Conservation (phyloP, 1,284 basidiomycete genomes). For the Cutaneotrichosporon sp. region DNA sequence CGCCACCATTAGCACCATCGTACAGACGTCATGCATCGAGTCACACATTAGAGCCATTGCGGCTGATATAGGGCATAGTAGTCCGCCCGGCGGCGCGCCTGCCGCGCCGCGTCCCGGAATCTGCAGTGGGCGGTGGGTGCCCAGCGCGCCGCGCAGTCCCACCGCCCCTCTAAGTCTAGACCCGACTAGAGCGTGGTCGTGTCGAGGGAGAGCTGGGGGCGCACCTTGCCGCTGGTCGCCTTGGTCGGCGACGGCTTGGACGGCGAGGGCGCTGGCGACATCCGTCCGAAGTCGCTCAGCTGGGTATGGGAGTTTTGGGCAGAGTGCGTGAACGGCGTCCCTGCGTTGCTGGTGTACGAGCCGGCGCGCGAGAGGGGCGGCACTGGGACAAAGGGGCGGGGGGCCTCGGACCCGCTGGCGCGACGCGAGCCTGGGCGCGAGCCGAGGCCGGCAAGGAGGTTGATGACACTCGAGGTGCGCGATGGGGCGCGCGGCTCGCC, state of each 20-base stretch:
- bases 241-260: constrained; percentile 4
- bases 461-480: constrained; percentile 42
- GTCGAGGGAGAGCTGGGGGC: constrained; percentile 6
- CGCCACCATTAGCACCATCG: background rate
- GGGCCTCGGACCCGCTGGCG: constrained; percentile 17
- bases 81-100: background rate
- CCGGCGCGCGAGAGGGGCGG: constrained; percentile 4
- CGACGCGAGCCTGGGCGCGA: constrained; percentile 23
- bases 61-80: constrained; percentile 3
- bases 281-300: constrained; percentile 8
- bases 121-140: background rate
- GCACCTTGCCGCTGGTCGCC: background rate
- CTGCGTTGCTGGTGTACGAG: constrained; percentile 4
- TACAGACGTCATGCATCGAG: constrained; percentile 6
- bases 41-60: constrained; percentile 6
- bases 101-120: constrained; percentile 3
- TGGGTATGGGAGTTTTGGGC: constrained; percentile 6
- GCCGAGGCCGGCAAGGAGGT: constrained; percentile 39
- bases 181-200: constrained; percentile 3
- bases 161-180: background rate
- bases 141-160: background rate
- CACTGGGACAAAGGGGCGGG: background rate
- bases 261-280: constrained; percentile 1
- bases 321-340: constrained; percentile 8
- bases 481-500: constrained; percentile 48